Base-by-base conservation (phyloP, 345 rosid genomes). In the Euclidium syriacum region DNA sequence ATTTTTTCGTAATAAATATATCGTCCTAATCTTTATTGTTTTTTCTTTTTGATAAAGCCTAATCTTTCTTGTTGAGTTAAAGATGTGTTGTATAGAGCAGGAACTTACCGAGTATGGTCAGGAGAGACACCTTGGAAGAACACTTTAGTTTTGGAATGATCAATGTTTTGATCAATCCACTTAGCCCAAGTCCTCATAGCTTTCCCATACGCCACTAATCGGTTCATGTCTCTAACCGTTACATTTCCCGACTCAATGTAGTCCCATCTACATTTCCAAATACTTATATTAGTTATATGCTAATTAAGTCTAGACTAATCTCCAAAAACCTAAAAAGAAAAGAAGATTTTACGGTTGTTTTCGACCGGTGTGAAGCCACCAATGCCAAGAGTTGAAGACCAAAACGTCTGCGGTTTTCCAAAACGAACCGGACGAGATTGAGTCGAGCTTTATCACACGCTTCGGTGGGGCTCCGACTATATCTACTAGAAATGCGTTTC, bases 361-460 rank as follows among this genome's bases (percentile, higher is more conserved):
- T 53, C 82, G 67, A 16, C 76, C 86, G 0, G 81, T 75, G 62
- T 91, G 98, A 56, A 83, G 87, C 98, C 98, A 91, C 98, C 96
- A 91, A 49, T 91, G 98, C 98, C 98, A 91, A 2, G 95, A 52
- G 39, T 91, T 73, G 73, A 88, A 91, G 48, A 91, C 19, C 73
- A 91, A 57, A 23, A 79, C 68, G 61, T 88, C 87, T 16, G 56
- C 76, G 0, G 58, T 75, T 62, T 62, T 74, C 98, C 96, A 91
- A 4, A 75, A 27, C 5, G 69, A 42, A 18, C 81, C 90, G 27
- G 76, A 57, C 24, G 73, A 46, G 52, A 88, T 83, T 1, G 98
- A 84, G 41, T 79, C 67, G 0, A 84, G 85, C 30, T 76, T 82
- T 4, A 91, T 73, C 61, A 86, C 65, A 41, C 79, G 73, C 0